phyloP scores from a whole-genome alignment of 257 asterid species.

The Verbena officinalis region DNA sequence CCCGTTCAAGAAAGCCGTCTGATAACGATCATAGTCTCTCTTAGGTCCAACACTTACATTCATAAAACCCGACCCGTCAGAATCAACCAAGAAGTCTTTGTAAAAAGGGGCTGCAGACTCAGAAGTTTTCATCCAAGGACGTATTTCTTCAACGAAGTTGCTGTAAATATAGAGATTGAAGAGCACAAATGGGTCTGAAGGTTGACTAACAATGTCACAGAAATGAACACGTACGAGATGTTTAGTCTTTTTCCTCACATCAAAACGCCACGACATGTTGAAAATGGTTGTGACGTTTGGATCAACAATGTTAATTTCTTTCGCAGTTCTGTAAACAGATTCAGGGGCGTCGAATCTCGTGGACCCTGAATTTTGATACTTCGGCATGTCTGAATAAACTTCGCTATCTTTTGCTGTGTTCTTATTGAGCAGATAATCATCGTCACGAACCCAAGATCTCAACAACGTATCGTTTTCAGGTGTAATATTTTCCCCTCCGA shows the following conservation, averaged over 20 bases:
- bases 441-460: conserved; percentile 51
- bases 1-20: conserved; percentile 41
- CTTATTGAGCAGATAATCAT: conserved; percentile 12
- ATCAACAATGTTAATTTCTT: conserved; percentile 21
- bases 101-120: conserved; percentile 30
- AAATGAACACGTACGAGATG: conserved; percentile 42
- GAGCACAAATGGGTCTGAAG: neutral
- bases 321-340: conserved; percentile 41
- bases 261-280: conserved; percentile 39
- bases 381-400: neutral
- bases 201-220: conserved; percentile 30
- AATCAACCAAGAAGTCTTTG: conserved; percentile 38
- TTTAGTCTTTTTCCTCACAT: conserved; percentile 16
- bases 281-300: neutral
- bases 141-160: neutral
- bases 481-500: conserved; percentile 39
- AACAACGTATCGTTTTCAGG: conserved; percentile 29
- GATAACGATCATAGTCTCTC: neutral
- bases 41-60: conserved; percentile 33
- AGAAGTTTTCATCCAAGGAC: neutral
- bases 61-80: conserved; percentile 45
- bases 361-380: neutral
- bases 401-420: neutral
- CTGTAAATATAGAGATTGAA: conserved; percentile 35
- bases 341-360: conserved; percentile 37